A percentile compares a stretch with the other conserved stretches of the same genome.
Conservation (phyloP, 2,329 filamentous ascomycete genomes). For the Stagonosporopsis rhizophila region DNA sequence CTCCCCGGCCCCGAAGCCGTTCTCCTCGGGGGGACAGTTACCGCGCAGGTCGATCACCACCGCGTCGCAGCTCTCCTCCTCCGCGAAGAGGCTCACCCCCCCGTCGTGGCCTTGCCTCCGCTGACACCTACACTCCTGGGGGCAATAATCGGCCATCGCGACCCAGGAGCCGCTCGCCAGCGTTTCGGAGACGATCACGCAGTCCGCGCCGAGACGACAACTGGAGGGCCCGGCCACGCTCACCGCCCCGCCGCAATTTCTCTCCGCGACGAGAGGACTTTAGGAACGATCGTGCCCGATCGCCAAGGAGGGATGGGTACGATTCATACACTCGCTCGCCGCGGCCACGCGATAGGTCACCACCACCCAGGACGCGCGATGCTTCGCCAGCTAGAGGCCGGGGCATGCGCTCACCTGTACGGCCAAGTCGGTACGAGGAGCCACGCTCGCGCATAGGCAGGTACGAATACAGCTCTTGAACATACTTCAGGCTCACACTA, state of each 20-base stretch:
- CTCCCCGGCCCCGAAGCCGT: conserved; percentile 40
- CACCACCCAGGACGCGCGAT: conserved; percentile 53
- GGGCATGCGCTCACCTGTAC: conserved; percentile 53
- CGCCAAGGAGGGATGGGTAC: conserved; percentile 50
- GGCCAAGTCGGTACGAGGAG: conserved; percentile 54
- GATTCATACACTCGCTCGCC: conserved; percentile 52
- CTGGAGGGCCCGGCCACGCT: conserved; percentile 55
- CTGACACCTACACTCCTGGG: conserved; percentile 52
- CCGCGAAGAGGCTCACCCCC: conserved; percentile 37
- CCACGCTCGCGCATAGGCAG: conserved; percentile 50
- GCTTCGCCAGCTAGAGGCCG: conserved; percentile 57
- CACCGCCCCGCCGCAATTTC: conserved; percentile 55
- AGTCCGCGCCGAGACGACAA: conserved; percentile 52
- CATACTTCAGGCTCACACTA: not conserved
- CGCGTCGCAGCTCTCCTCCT: conserved; percentile 23
- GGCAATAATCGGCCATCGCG: conserved; percentile 39
- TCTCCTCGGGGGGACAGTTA: conserved; percentile 48
- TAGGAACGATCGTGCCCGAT: conserved; percentile 49
- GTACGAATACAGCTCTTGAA: conserved; percentile 22
- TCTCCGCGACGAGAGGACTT: conserved; percentile 50
- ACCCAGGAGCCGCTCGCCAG: conserved; percentile 50
- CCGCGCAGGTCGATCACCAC: conserved; percentile 43
- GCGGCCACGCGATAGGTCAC: conserved; percentile 52
- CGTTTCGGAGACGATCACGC: conserved; percentile 49
- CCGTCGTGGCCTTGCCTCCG: conserved; percentile 45